Conservation (phyloP, 306 rosid species). For the Prunus davidiana region DNA sequence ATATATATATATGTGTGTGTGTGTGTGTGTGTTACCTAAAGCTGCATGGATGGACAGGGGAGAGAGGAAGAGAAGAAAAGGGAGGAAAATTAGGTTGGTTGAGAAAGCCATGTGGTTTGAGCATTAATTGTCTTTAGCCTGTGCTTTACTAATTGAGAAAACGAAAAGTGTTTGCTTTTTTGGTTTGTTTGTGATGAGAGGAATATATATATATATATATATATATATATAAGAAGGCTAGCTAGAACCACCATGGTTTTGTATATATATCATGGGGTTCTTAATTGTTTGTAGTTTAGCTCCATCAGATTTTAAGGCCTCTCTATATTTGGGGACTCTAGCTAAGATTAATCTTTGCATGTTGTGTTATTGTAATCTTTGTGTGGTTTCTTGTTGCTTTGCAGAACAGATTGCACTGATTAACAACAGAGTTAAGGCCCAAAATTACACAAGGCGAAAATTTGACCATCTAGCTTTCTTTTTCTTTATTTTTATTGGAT, state of each 20-base stretch:
- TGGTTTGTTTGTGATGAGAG: neutral
- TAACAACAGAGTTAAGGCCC: too few species aligned
- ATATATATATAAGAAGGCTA: neutral
- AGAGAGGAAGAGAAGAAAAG: conserved; percentile 39
- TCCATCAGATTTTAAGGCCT: neutral
- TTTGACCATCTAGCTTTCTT: too few species aligned
- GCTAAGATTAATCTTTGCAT: too few species aligned
- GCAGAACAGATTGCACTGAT: too few species aligned
- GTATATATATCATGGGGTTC: conserved; percentile 16
- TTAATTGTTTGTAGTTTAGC: neutral
- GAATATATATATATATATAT: neutral
- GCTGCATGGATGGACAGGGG: conserved; percentile 48
- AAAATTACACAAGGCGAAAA: too few species aligned
- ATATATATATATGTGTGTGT: fast-evolving
- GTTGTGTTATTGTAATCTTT: too few species aligned
- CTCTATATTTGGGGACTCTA: conserved; percentile 5
- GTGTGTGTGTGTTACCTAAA: neutral
- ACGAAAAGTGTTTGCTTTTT: neutral
- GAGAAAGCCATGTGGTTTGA: conserved; percentile 42
- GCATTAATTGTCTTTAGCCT: too few species aligned
- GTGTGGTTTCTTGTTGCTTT: too few species aligned
- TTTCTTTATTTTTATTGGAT: too few species aligned
- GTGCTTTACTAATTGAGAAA: neutral
- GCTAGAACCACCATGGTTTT: too few species aligned
- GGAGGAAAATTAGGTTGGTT: conserved; percentile 5